Evolutionary conservation across 257 asterid species (phyloP), one percentile per base, ranked within the genome.

Genomic region (Catharanthus roseus): DNA sequence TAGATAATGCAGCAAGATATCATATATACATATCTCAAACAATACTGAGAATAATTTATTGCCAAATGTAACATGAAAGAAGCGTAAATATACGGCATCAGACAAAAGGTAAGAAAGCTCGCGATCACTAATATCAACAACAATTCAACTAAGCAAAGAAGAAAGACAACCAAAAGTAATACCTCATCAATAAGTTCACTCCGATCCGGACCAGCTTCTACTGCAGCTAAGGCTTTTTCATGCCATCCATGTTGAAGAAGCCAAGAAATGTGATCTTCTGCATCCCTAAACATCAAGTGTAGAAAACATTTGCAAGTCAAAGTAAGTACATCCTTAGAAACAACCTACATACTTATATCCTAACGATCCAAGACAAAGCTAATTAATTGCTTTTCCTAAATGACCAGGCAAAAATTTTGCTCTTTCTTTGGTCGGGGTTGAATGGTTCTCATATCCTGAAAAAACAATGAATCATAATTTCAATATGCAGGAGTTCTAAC

Each of bases 211-310:
- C 97, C 92, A 73, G 96, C 96, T 87, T 95, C 99, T 75, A 95
- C 99, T 50, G 95, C 99, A 74, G 82, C 97, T 87, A 95, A 85
- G 74, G 99, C 99, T 81, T 91, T 88, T 82, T 90, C 98, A 81
- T 95, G 98, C 77, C 86, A 78, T 64, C 96, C 97, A 77, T 90
- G 99, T 83, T 91, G 91, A 74, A 95, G 95, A 82, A 95, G 99
- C 98, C 99, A 95, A 69, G 96, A 67, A 72, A 95, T 91, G 86
- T 95, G 99, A 83, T 91, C 99, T 85, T 95, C 99, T 74, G 95
- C 67, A 84, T 95, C 99, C 98, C 99, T 95, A 75, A 72, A 75
- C 78, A 76, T 49, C 75, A 76, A 78, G 54, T 47, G 60, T 70
- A 28, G 31, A 77, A 64, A 70, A 76, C 55, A 29, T 69, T 36